Percentiles rank a stretch among this genome's conserved stretches.
Evolutionary conservation across 257 asterid genomes (phyloP).

Genomic region (Jaltomata sinuosa): DNA sequence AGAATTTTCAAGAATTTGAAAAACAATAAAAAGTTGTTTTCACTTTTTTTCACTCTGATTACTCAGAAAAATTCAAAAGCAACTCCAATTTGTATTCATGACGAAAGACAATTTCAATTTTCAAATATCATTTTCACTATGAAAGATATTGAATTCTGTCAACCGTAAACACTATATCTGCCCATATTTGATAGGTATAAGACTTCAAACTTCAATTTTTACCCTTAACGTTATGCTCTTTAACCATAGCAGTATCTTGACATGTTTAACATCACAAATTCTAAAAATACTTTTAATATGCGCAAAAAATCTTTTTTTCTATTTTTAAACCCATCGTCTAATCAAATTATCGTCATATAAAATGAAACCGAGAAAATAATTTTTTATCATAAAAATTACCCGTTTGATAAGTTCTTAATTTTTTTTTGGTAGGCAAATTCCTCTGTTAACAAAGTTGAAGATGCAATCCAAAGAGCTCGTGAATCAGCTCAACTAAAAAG

Average conservation of each 20-base stretch:
- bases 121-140: too few species aligned
- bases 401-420: neutral
- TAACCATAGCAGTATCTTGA: neutral
- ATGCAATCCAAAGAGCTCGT: conserved; percentile 26
- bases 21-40: too few species aligned
- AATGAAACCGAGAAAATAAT: accelerated
- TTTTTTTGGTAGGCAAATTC: conserved; percentile 20
- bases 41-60: too few species aligned
- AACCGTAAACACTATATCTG: neutral
- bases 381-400: neutral
- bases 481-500: conserved; percentile 38
- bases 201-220: neutral
- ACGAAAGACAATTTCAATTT: too few species aligned
- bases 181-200: neutral
- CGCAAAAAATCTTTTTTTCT: neutral
- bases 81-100: too few species aligned
- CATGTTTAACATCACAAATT: neutral
- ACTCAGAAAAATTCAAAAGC: too few species aligned
- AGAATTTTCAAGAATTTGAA: too few species aligned
- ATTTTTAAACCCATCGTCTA: neutral
- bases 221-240: neutral
- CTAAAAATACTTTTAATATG: neutral
- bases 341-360: neutral
- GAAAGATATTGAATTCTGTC: neutral
- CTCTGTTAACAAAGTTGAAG: conserved; percentile 38